Evolutionary conservation across 306 rosid species (phyloP), one percentile per base, ranked within the genome.

Genomic region (Malus asiatica): DNA sequence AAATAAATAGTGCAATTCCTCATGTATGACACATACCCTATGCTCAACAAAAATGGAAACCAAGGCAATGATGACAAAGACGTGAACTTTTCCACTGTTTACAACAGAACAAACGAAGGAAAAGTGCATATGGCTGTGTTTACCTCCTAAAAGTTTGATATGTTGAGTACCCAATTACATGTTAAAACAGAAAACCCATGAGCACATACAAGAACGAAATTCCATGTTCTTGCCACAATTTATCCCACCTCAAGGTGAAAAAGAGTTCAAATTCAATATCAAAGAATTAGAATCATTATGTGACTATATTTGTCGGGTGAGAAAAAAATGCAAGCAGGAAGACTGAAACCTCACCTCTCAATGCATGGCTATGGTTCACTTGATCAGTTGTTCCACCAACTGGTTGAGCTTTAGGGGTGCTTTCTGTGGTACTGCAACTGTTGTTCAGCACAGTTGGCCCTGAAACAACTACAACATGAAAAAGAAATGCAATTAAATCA

Each of bases 381-480:
- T 68, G 88, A 87, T 88, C 89, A 82, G 76, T 81, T 65, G 91
- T 82, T 84, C 85, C 91, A 83, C 78, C 86, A 83, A 78, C 38
- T 6, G 85, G 64, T 35, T 40, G 76, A 62, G 88, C 82, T 83
- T 77, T 84, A 10, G 83, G 90, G 72, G 87, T 81, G 84, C 91
- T 92, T 86, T 83, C 97, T 65, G 81, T 77, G 83, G 91, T 88
- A 79, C 97, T 90, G 85, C 96, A 88, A 83, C 92, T 80, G 76
- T 91, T 89, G 84, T 91, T 90, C 65, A 51, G 72, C 68, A n/a
- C 78, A 64, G 84, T 82, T 75, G 86, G 83, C 33, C 75, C 96
- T 88, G 74, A 68, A 86, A 85, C 78, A 72, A 78, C 64, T 10
- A 60, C 46, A 59, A 46, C 52, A 32, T 20, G 38, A 30, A 67